phyloP scores from a whole-genome alignment of 805 yeast species.

The Blastobotrys mokoenaii region DNA sequence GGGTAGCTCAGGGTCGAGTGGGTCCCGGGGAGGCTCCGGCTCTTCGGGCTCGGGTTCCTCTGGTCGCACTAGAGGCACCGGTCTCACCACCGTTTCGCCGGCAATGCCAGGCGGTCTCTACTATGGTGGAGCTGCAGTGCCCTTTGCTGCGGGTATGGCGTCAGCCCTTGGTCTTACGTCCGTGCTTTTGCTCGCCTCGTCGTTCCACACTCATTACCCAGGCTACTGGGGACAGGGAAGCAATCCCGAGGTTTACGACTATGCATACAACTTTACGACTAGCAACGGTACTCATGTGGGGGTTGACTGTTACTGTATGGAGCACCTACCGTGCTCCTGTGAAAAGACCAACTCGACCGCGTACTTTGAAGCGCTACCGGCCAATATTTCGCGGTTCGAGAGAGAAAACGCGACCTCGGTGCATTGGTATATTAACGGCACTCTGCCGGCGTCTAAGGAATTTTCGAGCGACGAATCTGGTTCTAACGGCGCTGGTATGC shows the following conservation, averaged over 20 bases:
- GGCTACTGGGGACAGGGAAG: conserved; percentile 6
- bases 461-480: too few species aligned
- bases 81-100: not conserved
- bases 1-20: conserved; percentile 3
- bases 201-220: not conserved
- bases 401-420: conserved; percentile 5
- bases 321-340: conserved; percentile 3
- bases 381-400: conserved; percentile 4
- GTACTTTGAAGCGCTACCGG: conserved; percentile 12
- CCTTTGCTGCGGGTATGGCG: conserved; percentile 8
- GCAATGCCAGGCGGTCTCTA: conserved; percentile 5
- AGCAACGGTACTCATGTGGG: conserved; percentile 16
- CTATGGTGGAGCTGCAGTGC: conserved; percentile 10
- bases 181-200: not conserved
- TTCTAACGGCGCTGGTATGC: too few species aligned
- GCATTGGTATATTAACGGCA: conserved; percentile 13
- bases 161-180: conserved; percentile 5
- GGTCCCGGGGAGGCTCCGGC: conserved; percentile 7
- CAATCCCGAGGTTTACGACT: conserved; percentile 9
- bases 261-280: conserved; percentile 13
- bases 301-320: conserved; percentile 16
- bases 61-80: not conserved
- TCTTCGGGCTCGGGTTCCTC: conserved; percentile 3
- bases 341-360: conserved; percentile 2
- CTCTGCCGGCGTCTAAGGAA: conserved; percentile 5